These are phyloP conservation scores for Ecytonucleospora hepatopenaei DNA, from an alignment of 371 early-diverging fungal genomes.

Conservation along the genomic window DNA sequence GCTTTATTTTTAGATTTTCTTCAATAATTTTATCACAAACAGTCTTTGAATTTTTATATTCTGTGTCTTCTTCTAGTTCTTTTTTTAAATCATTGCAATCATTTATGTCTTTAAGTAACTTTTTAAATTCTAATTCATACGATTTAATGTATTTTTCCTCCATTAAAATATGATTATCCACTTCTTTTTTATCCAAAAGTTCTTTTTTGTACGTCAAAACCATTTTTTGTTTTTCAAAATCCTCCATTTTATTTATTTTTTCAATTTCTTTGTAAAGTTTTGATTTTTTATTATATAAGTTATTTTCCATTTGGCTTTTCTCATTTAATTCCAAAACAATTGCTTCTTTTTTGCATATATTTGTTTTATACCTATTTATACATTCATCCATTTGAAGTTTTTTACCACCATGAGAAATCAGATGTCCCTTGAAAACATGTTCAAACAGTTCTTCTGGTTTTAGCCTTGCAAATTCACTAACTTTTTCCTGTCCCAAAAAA, in stretches of 20 bases:
- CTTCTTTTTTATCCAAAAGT: constrained; percentile 25
- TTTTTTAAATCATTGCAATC: neutral
- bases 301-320: constrained; percentile 32
- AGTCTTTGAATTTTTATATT: too few relatives aligned
- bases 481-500: constrained; percentile 57
- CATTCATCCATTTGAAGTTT: constrained; percentile 8
- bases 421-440: constrained; percentile 15
- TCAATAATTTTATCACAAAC: too few relatives aligned
- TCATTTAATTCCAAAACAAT: constrained; percentile 30
- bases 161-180: neutral
- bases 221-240: constrained; percentile 18
- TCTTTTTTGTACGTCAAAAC: constrained; percentile 33
- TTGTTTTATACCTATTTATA: constrained; percentile 13
- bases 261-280: neutral
- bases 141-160: neutral
- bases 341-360: constrained; percentile 33
- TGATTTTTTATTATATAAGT: neutral
- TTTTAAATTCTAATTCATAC: neutral
- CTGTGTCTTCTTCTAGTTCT: too few relatives aligned
- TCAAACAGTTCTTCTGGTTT: constrained; percentile 48
- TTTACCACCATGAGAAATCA: constrained; percentile 16
- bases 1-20: too few relatives aligned
- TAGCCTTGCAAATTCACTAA: constrained; percentile 52
- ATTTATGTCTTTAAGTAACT: neutral
- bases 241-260: constrained; percentile 4